phyloP scores from a whole-genome alignment of 2,329 filamentous ascomycete species.

The Diplodia intermedia region DNA sequence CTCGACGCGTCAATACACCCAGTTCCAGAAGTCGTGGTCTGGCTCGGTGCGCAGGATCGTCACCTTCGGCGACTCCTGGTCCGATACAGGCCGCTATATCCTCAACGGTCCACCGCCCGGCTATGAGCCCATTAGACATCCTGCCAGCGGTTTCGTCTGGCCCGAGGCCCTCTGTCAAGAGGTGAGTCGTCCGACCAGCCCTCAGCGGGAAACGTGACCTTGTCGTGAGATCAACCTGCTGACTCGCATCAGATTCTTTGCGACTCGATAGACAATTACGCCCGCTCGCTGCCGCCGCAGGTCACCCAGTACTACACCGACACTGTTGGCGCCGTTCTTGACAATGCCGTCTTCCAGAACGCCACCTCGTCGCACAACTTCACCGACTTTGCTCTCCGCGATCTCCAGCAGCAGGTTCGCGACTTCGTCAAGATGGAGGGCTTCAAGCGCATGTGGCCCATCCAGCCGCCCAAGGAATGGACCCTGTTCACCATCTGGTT shows the following conservation, averaged over 20 bases:
- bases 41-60: constrained; percentile 42
- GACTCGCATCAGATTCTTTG: constrained; percentile 36
- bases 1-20: constrained; percentile 40
- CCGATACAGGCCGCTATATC: constrained; percentile 47
- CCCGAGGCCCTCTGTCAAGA: constrained; percentile 48
- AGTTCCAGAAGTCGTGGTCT: constrained; percentile 38
- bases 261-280: constrained; percentile 33
- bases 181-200: constrained; percentile 35
- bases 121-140: constrained; percentile 39
- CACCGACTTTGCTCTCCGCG: constrained; percentile 34
- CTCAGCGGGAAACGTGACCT: neutral
- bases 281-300: constrained; percentile 32
- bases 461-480: constrained; percentile 38
- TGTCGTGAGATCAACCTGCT: constrained; percentile 33
- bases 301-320: constrained; percentile 33
- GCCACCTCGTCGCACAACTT: constrained; percentile 33
- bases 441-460: constrained; percentile 32
- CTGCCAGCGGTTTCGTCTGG: constrained; percentile 46
- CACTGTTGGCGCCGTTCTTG: constrained; percentile 31
- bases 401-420: constrained; percentile 33
- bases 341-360: constrained; percentile 33
- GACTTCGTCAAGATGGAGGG: constrained; percentile 33
- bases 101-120: constrained; percentile 42
- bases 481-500: constrained; percentile 49
- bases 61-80: constrained; percentile 51